A percentile compares a stretch with the other conserved stretches of the same genome.
Conservation (phyloP, 2,329 filamentous ascomycete genomes). For the Sordariomycetes sp. region DNA sequence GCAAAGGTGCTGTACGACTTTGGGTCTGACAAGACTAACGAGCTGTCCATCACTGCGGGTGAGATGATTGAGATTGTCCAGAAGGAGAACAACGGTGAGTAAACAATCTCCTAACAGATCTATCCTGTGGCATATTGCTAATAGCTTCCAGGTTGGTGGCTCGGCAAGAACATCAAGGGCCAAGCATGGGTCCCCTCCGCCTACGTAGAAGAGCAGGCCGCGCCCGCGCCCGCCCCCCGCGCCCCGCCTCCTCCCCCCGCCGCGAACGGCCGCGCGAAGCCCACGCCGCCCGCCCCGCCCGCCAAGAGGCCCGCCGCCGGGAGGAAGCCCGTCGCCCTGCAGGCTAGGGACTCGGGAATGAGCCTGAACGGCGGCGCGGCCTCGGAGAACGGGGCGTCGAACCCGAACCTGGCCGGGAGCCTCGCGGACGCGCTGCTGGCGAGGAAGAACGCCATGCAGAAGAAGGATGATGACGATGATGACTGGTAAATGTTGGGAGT, state of each 20-base stretch:
- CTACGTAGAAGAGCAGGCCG: constrained; percentile 78
- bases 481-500: constrained; percentile 44
- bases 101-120: constrained; percentile 6
- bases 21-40: constrained; percentile 70
- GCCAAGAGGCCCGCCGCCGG: constrained; percentile 65
- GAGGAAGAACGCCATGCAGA: constrained; percentile 66
- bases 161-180: constrained; percentile 62
- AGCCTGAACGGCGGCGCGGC: constrained; percentile 48
- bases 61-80: constrained; percentile 84
- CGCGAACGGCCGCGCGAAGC: constrained; percentile 38
- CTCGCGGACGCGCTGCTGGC: constrained; percentile 70
- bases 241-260: constrained; percentile 52
- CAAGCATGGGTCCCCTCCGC: constrained; percentile 92
- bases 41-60: constrained; percentile 69
- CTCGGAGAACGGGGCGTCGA: constrained; percentile 50
- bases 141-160: constrained; percentile 73
- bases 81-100: constrained; percentile 87
- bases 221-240: constrained; percentile 42
- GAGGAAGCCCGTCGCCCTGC: constrained; percentile 56
- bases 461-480: constrained; percentile 58
- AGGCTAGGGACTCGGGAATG: constrained; percentile 63
- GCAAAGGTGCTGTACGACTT: constrained; percentile 94
- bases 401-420: constrained; percentile 57
- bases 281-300: constrained; percentile 66
- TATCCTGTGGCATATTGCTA: constrained; percentile 21